Conservation (phyloP, 2,329 filamentous ascomycete species). For the Arthrobotrys iridis region DNA sequence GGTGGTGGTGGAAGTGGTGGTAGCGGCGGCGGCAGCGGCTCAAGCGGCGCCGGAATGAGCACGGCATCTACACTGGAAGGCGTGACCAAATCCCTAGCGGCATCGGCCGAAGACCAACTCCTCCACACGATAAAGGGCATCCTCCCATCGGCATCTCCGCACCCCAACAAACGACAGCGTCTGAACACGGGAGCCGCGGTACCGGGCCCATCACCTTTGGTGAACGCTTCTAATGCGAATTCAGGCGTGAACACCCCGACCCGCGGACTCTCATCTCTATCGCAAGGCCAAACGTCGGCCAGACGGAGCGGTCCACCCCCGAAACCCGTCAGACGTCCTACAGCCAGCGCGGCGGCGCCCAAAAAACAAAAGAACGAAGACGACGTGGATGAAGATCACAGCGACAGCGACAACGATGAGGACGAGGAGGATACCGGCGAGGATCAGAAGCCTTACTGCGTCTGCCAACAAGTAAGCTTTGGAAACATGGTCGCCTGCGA, state of each 20-base stretch:
- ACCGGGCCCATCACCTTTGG: conserved; percentile 48
- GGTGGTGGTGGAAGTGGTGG: not conserved
- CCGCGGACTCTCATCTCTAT: conserved; percentile 26
- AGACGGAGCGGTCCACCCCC: conserved; percentile 39
- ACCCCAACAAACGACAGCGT: conserved; percentile 41
- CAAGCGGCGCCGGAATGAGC: conserved; percentile 26
- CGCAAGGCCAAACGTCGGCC: conserved; percentile 27
- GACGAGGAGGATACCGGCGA: conserved; percentile 78
- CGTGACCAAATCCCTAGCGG: conserved; percentile 40
- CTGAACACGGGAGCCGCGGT: conserved; percentile 38
- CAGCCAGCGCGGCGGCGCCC: not conserved
- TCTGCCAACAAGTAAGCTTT: conserved; percentile 83
- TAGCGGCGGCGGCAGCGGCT: not conserved
- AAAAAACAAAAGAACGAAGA: conserved; percentile 50
- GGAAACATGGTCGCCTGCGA: conserved; percentile 91
- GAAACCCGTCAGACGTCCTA: conserved; percentile 41
- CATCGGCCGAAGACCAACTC: conserved; percentile 46
- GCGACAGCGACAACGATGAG: conserved; percentile 60
- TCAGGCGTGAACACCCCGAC: conserved; percentile 44
- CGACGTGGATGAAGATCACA: conserved; percentile 50
- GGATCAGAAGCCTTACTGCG: conserved; percentile 81
- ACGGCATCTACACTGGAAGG: conserved; percentile 44
- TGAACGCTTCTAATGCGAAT: conserved; percentile 43
- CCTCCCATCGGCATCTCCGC: conserved; percentile 15
- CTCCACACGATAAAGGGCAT: conserved; percentile 37